These are phyloP conservation scores for Acer yangbiense DNA, from an alignment of 345 rosid species.

Conservation along the genomic window DNA sequence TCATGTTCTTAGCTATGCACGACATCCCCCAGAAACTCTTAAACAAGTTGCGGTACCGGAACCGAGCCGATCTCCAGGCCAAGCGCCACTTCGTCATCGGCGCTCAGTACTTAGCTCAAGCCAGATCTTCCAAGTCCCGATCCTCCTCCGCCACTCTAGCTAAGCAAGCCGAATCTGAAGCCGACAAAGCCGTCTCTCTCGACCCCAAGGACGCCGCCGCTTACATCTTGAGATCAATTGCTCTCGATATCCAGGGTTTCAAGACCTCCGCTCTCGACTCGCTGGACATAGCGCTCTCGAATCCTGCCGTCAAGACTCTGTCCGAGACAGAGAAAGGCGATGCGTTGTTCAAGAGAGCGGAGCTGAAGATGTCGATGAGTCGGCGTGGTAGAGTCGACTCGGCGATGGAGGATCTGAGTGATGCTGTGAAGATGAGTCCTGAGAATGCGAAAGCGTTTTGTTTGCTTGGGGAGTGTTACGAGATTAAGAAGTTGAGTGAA, in stretches of 20 bases:
- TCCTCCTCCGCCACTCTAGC: constrained; percentile 49
- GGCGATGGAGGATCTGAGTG: constrained; percentile 49
- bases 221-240: constrained; percentile 60
- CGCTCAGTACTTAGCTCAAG: constrained; percentile 61
- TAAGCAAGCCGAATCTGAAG: constrained; percentile 55
- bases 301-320: constrained; percentile 51
- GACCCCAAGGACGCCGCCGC: constrained; percentile 65
- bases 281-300: constrained; percentile 57
- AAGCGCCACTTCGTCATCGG: constrained; percentile 70
- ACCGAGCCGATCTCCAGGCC: constrained; percentile 43
- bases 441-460: constrained; percentile 41
- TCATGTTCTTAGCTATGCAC: constrained; percentile 61
- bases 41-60: constrained; percentile 48
- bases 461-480: constrained; percentile 62
- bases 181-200: constrained; percentile 50
- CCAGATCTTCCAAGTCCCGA: constrained; percentile 53
- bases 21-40: constrained; percentile 57
- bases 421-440: constrained; percentile 36
- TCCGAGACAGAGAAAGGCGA: constrained; percentile 50
- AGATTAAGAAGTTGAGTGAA: constrained; percentile 45
- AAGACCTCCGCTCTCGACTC: constrained; percentile 67
- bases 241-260: constrained; percentile 65
- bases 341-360: constrained; percentile 63
- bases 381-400: constrained; percentile 42
- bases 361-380: constrained; percentile 44